Evolutionary conservation across 1,139 yeast species (phyloP).

Genomic region (Lodderomyces orthopsilosis): DNA sequence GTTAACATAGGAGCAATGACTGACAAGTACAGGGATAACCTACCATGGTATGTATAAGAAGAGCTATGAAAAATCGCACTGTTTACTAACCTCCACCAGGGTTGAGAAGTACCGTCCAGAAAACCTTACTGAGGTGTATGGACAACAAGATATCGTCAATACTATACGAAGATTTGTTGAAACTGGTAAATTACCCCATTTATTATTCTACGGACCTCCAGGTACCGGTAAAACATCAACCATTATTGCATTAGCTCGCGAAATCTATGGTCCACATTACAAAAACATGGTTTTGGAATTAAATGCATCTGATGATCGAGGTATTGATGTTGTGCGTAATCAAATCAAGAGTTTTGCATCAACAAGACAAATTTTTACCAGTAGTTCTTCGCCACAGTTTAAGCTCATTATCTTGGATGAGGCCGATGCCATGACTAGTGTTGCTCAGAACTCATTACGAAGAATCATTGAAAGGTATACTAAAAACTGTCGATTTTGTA

Average conservation of each 20-base stretch:
- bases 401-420: constrained; percentile 92
- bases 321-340: constrained; percentile 81
- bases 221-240: constrained; percentile 98
- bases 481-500: constrained; percentile 92
- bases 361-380: constrained; percentile 80
- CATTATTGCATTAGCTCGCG: constrained; percentile 83
- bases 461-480: constrained; percentile 92
- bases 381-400: constrained; percentile 53
- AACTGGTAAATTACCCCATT: constrained; percentile 82
- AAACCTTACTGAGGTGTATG: constrained; percentile 80
- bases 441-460: constrained; percentile 89
- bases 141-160: constrained; percentile 82
- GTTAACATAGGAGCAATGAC: constrained; percentile 1
- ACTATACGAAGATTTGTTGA: constrained; percentile 81
- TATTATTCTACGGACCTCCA: constrained; percentile 94
- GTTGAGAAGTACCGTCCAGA: constrained; percentile 95
- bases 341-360: constrained; percentile 84
- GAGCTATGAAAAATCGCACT: neutral
- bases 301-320: constrained; percentile 84
- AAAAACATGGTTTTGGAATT: constrained; percentile 88
- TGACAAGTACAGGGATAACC: constrained; percentile 23
- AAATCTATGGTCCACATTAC: constrained; percentile 84
- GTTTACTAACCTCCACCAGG: constrained; percentile 35
- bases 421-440: constrained; percentile 98
- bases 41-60: constrained; percentile 39